Base-by-base conservation (phyloP, 164 flowering plant genomes). In the Berberis thunbergii region DNA sequence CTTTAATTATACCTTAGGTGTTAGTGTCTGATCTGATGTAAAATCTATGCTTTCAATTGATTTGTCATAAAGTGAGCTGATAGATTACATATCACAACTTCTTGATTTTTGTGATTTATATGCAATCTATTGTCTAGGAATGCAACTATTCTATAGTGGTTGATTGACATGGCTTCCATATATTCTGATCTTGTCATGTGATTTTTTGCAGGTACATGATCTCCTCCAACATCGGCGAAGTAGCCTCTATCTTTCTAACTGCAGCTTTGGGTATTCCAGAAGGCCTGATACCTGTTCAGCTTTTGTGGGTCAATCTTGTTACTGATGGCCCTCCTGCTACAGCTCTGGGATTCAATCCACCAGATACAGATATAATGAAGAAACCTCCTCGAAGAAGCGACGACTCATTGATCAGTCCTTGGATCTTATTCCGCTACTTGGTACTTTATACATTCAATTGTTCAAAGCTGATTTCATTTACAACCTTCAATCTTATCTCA, bases 291-390 rank as follows among this genome's bases (percentile, higher is more conserved):
- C 98, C 98, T 45, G 95, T 91, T 63, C 97, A 91, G 80, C 94
- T 91, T 76, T 80, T 91, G 55, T 91, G 97, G 97, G 97, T 91
- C 62, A 91, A 91, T 76, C 84, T 91, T 56, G 97, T 91, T 38
- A 91, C 97, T 8, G 97, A 91, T 78, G 97, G 97, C 49, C 96
- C 96, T 10, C 97, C 97, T 66, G 97, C 97, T 54, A 91, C 96
- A n/a, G 97, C 97, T 61, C 50, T 91, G 74, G 97, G 97, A 62
- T 91, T 91, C 74, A 88, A 91, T 77, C 96, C 96, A 56, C 96
- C 96, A 11, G 97, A 91, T 57, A 84, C 67, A 55, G 94, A 91
- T 70, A 79, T 91, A 59, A 88, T 91, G 97, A 87, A 80, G 77
- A 88, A 88, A 77, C 85, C 85, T 26, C 97, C 97, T 39, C 74